Base-by-base conservation (phyloP, 306 rosid genomes). In the Biancaea sappan region DNA sequence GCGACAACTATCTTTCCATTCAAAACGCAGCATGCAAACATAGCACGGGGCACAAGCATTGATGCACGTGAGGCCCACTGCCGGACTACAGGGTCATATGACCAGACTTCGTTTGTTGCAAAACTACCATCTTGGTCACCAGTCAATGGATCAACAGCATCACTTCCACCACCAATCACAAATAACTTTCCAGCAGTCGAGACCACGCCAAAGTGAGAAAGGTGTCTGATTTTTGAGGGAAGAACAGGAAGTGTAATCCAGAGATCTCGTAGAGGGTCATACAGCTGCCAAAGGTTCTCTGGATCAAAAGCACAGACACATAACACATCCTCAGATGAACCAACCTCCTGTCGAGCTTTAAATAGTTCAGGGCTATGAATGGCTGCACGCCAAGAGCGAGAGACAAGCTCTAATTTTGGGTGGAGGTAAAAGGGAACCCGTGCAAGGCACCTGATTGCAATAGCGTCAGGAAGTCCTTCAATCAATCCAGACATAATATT, bases 161-260 rank as follows among this genome's bases (percentile, higher is more conserved):
- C 99, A 74, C 99, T 94, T 22, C 96, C 96, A 77, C 99, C 99
- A 31, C 99, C 99, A 53, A 94, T 85, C 74, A 94, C 99, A 84
- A 88, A 94, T 80, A 92, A 78, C 83, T 92, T 94, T 75, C 99
- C 95, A 62, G 92, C 87, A 62, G 87, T 48, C 51, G 95, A 90
- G 80, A 92, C 99, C 9, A 86, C 91, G 41, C 99, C 97, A 28
- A 92, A 95, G 83, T 89, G 87, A 50, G 99, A 85, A 69, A 95
- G 98, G 84, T 92, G 97, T 70, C 88, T 88, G 57, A 88, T 80
- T 74, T 81, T 95, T 43, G 98, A 95, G 77, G 99, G 99, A 48
- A 92, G 92, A 81, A 95, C 87, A 9, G 99, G 99, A 56, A 94
- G 92, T 8, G 97, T 92, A 69, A 92, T 92, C 99, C 98, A 95